A percentile compares a stretch with the other conserved stretches of the same genome.
phyloP scores from a whole-genome alignment of 352 stramenopile genomes.

The Pythium vanterpoolii region DNA sequence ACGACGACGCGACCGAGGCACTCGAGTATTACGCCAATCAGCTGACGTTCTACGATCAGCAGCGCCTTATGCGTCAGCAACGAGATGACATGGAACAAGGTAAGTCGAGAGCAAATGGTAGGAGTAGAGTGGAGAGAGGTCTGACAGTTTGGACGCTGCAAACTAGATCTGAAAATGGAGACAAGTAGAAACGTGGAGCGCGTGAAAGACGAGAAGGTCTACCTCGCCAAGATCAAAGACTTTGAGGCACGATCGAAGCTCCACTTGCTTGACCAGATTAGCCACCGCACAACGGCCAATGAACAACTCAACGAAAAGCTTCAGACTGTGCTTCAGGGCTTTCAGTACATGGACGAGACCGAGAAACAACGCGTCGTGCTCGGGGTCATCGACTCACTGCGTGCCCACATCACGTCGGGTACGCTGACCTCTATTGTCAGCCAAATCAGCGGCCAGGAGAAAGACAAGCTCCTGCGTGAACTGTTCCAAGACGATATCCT shows the following conservation, averaged over 20 bases:
- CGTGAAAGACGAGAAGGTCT: conserved; percentile 33
- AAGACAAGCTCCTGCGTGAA: conserved; percentile 50
- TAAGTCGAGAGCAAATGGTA: conserved; percentile 11
- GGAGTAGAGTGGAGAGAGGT: neutral
- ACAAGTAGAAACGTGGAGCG: conserved; percentile 27
- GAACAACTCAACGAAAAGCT: conserved; percentile 54
- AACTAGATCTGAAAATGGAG: conserved; percentile 41
- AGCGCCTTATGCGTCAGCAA: conserved; percentile 39
- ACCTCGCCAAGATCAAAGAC: conserved; percentile 40
- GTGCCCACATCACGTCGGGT: conserved; percentile 47
- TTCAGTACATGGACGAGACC: conserved; percentile 51
- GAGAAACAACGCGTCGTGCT: conserved; percentile 61
- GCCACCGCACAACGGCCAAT: conserved; percentile 35
- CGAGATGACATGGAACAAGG: conserved; percentile 45
- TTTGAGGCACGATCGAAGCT: conserved; percentile 50
- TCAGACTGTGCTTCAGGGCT: conserved; percentile 45
- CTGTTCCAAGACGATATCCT: conserved; percentile 55
- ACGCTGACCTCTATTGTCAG: conserved; percentile 39
- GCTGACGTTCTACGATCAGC: conserved; percentile 65
- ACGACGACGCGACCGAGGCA: conserved; percentile 44
- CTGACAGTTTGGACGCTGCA: neutral
- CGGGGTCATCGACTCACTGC: conserved; percentile 38
- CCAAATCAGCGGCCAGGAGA: conserved; percentile 55
- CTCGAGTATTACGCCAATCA: conserved; percentile 55
- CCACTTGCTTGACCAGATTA: conserved; percentile 47